A percentile compares a stretch with the other conserved stretches of the same genome.
These are phyloP conservation scores for Trichosanthes truncata DNA, from an alignment of 306 rosid genomes.

Conservation along the genomic window DNA sequence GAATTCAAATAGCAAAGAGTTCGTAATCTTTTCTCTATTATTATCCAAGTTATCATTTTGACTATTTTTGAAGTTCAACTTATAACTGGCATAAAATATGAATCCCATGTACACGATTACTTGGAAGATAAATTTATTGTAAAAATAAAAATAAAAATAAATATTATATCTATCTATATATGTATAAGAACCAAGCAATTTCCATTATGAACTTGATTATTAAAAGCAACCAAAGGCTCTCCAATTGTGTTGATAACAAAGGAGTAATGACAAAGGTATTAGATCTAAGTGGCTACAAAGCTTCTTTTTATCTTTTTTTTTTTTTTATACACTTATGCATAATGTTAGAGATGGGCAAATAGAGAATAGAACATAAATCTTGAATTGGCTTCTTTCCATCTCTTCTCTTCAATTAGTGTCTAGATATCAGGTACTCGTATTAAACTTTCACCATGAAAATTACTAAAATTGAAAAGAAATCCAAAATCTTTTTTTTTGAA, in stretches of 20 bases:
- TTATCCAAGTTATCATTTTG: not conserved
- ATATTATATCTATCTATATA: no score
- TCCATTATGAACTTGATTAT: not conserved
- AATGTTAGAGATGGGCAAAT: no score
- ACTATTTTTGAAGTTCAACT: not conserved
- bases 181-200: not conserved
- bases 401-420: no score
- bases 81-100: not conserved
- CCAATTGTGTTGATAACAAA: not conserved
- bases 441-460: no score
- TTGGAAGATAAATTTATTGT: not conserved
- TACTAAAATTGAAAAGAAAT: no score
- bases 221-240: not conserved
- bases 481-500: no score
- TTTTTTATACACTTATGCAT: no score
- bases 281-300: not conserved
- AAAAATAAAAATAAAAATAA: not conserved
- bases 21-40: slow-evolving; percentile 25
- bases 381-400: no score
- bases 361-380: no score
- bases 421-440: no score
- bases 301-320: no score
- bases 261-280: not conserved
- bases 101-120: not conserved
- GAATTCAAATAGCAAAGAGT: slow-evolving; percentile 89